Evolutionary conservation across 2,329 filamentous ascomycete species (phyloP).

Genomic region (Nannizziopsis arthrosporioides): DNA sequence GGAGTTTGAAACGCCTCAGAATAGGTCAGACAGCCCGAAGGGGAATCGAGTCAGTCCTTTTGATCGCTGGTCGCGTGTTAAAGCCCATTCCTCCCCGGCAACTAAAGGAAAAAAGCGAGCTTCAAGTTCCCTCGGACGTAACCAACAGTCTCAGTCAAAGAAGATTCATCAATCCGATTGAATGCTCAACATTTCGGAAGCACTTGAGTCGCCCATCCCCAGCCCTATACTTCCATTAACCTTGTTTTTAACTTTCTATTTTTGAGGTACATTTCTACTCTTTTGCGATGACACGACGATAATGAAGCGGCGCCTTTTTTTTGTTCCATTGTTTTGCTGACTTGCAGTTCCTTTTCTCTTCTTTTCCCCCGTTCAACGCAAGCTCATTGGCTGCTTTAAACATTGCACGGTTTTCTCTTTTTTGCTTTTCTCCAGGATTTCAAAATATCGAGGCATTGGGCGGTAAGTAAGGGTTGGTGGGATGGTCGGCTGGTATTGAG

Average conservation of each 20-base stretch:
- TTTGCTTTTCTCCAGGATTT: not conserved
- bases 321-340: no score
- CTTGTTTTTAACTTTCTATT: not conserved
- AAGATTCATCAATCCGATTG: conserved; percentile 10
- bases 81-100: conserved; percentile 16
- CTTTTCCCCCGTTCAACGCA: not conserved
- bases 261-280: not conserved
- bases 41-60: conserved; percentile 29
- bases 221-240: not conserved
- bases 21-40: conserved; percentile 20
- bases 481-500: no score
- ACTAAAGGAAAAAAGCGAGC: conserved; percentile 28
- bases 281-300: conserved; percentile 9
- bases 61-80: conserved; percentile 31
- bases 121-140: conserved; percentile 21
- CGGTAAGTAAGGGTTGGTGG: no score
- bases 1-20: conserved; percentile 18
- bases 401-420: not conserved
- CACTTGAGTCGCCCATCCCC: not conserved
- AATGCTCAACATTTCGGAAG: not conserved
- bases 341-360: conserved; percentile 7
- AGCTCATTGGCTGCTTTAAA: not conserved
- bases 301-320: not conserved
- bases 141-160: conserved; percentile 10
- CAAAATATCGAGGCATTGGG: no score